phyloP scores from a whole-genome alignment of 345 rosid species.

The Ceriops decandra region DNA sequence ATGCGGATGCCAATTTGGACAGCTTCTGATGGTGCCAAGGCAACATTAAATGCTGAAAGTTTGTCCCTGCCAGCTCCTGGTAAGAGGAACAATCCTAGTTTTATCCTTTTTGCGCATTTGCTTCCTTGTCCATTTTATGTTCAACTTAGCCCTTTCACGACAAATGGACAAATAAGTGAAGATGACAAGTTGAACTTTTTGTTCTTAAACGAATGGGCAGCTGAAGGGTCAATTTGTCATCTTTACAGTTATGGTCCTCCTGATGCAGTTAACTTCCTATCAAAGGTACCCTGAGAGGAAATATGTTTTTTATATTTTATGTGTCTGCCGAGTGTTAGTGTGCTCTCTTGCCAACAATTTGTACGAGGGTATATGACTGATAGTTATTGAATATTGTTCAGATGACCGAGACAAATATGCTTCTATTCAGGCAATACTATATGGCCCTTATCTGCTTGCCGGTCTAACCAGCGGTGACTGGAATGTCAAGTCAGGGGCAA shows the following conservation, averaged over 20 bases:
- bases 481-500: constrained; percentile 51
- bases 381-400: constrained; percentile 26
- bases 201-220: too few relatives aligned
- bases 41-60: constrained; percentile 48
- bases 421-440: constrained; percentile 77
- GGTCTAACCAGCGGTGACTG: constrained; percentile 65
- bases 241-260: not conserved
- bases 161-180: not conserved
- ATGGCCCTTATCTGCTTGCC: constrained; percentile 80
- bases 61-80: constrained; percentile 62
- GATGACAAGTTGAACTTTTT: not conserved
- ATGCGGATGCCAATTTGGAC: constrained; percentile 78
- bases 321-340: too few relatives aligned
- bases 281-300: constrained; percentile 43
- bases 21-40: constrained; percentile 50
- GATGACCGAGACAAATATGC: constrained; percentile 70
- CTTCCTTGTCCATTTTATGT: too few relatives aligned
- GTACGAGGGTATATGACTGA: not conserved
- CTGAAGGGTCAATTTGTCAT: too few relatives aligned
- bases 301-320: too few relatives aligned
- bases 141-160: too few relatives aligned
- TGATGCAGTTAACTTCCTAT: constrained; percentile 57
- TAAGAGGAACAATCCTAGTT: constrained; percentile 19
- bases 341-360: not conserved
- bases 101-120: not conserved